Base-by-base conservation (phyloP, 2,329 filamentous ascomycete species). In the Calonectria multiphialidica region DNA sequence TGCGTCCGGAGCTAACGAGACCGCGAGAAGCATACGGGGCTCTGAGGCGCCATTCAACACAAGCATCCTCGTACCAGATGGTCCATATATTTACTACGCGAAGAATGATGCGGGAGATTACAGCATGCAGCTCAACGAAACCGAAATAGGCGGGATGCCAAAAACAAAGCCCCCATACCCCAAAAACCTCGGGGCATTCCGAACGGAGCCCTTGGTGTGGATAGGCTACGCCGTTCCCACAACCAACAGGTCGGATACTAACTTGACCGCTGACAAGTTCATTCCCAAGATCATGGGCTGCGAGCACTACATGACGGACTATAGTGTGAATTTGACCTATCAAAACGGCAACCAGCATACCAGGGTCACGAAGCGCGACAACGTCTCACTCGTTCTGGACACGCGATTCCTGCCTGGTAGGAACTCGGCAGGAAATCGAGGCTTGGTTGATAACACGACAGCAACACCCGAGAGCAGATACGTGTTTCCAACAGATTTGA, bases 201-300 rank as follows among this genome's bases (percentile, higher is more conserved):
- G 77, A 10, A 79, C 77, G 1, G 77, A 79, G 23, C 77, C 76
- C 5, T 67, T 79, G 10, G 5, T 79, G 1, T 79, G 77, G 77
- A 70, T 79, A 49, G 77, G 77, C 28, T 79, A 75, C 33, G 66
- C 71, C 9, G 28, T 40, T 71, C 73, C 4, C 72, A 76, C 3
- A 57, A 13, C 2, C 2, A 12, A 57, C 33, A 6, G 5, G 16
- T 30, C 16, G 37, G 37, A 23, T 25, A 66, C 18, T 1, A 59
- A 71, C 1, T 68, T 64, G 3, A 8, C 6, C 1, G 25, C 68
- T 12, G 63, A 74, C 5, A 73, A 75, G 2, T 79, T 78, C 21
- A 77, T 71, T 3, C 76, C 77, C 0, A 70, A 12, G 5, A 76
- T 79, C 0, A 72, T 79, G 25, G 77, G 71, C 7, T 79, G 77